A percentile compares a stretch with the other conserved stretches of the same genome.
These are phyloP conservation scores for Microdochium paspali DNA, from an alignment of 2,329 filamentous ascomycete species.

Conservation along the genomic window DNA sequence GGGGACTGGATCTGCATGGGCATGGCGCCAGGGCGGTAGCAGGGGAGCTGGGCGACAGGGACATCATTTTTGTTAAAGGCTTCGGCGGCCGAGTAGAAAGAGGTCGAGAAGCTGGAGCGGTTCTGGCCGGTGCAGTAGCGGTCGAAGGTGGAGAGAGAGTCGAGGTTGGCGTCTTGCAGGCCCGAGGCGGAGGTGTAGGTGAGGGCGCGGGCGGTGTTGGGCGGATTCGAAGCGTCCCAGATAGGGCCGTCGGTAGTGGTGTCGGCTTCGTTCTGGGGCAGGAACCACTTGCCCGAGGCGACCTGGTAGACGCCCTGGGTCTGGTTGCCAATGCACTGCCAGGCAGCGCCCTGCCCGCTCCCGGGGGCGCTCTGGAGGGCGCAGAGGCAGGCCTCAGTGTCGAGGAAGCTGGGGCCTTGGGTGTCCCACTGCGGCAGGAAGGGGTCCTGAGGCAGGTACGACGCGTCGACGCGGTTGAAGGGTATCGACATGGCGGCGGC, in stretches of 20 bases:
- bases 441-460: not conserved
- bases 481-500: not conserved
- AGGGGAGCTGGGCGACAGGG: slow-evolving; percentile 27
- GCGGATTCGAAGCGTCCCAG: slow-evolving; percentile 25
- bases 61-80: slow-evolving; percentile 14
- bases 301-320: slow-evolving; percentile 25
- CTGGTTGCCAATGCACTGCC: slow-evolving; percentile 36
- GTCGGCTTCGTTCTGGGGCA: slow-evolving; percentile 14
- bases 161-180: slow-evolving; percentile 15
- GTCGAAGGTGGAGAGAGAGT: slow-evolving; percentile 23
- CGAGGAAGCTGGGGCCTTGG: slow-evolving; percentile 1
- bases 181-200: slow-evolving; percentile 15
- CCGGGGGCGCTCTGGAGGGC: not conserved
- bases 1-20: slow-evolving; percentile 29
- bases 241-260: slow-evolving; percentile 16
- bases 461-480: not conserved
- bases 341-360: slow-evolving; percentile 16
- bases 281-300: slow-evolving; percentile 32
- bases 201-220: slow-evolving; percentile 17
- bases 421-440: not conserved
- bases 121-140: slow-evolving; percentile 31
- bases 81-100: slow-evolving; percentile 24
- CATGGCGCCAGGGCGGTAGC: slow-evolving; percentile 26
- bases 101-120: slow-evolving; percentile 27
- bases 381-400: slow-evolving; percentile 1